Base-by-base conservation (phyloP, 2,329 filamentous ascomycete species). In the Byssothecium circinans region DNA sequence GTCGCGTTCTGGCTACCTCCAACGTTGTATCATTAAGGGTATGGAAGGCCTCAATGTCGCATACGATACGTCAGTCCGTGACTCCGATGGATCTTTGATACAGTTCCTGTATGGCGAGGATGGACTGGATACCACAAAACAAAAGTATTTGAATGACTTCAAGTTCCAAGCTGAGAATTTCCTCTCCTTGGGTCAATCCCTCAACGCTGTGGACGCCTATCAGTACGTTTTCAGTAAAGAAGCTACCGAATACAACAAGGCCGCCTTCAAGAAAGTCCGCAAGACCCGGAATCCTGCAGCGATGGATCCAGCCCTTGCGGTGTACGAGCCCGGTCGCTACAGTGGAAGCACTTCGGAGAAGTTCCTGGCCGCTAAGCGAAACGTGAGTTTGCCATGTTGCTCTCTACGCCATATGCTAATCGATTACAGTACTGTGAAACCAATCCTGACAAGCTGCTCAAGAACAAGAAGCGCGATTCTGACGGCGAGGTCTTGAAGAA, bases 101-200 rank as follows among this genome's bases (percentile, higher is more conserved):
- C 94, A 99, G 67, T 97, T 99, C 72, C 73, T 99, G 25, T 99
- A 97, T 66, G 94, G 94, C 50, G 94, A 99, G 70, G 94, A 99
- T 65, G 94, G 92, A 27, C 79, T 97, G 17, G 94, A 99, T 68
- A 88, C 95, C 41, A 89, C 89, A 2, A 97, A 96, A 72, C 89
- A 95, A 61, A 94, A 90, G 64, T 95, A 96, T 68, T 78, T 99
- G 19, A 85, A 81, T 32, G 86, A 97, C 66, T 97, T 96, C 71
- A 86, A 87, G 57, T 99, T 99, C 74, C 78, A 95, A 25, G 84
- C 94, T 2, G 82, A 89, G 66, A 99, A 99, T 68, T 83, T 92
- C 59, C 78, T 84, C 36, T 95, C 91, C 0, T 81, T 95, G 61
- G 83, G 89, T 53, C 81, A 89, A 30, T 84, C 89, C 53, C 81